Base-by-base conservation (phyloP, 73 alveolate species). In the Blepharisma japonicum region DNA sequence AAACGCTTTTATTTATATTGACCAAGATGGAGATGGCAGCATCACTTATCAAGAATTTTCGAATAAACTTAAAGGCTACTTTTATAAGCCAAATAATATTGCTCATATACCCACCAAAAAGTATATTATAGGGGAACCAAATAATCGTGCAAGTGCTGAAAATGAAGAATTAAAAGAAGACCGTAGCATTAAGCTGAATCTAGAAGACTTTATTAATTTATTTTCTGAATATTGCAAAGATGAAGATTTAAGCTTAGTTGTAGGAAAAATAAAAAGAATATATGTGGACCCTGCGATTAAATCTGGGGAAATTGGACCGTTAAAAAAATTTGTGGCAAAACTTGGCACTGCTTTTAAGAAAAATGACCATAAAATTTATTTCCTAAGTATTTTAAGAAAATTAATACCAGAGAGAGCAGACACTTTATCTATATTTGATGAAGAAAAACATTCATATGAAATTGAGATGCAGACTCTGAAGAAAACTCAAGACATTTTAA, bases 231-330 rank as follows among this genome's bases (percentile, higher is more conserved):
- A 8, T 9, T 61, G 74, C 47, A n/a, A 18, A 14, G 74, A n/a
- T 2, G 47, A 25, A 18, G 74, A 61, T 61, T 18, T 61, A 25
- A 61, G 14, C 14, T 8, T 25, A 14, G 18, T 61, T 20, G 74
- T 61, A 1, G 38, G 18, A 5, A 61, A 61, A 25, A 61, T 61
- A n/a, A 61, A 61, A 61, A 39, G 5, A 61, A 61, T 14, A 61
- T 61, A 61, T 61, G 23, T 61, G 47, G 47, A n/a, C 47, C 74
- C 74, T 20, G 74, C 46, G 14, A 61, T 18, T 20, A 39, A 18
- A 2, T 0, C 74, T 1, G 49, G 38, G 38, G 74, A 61, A 32
- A 32, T 32, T 61, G 47, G 23, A 25, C 23, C 74, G 14, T 2
- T 61, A 18, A 25, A n/a, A 9, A 20, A 53, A 53, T 20, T 20